phyloP scores from a whole-genome alignment of 345 rosid genomes.

The Aethionema arabicum region DNA sequence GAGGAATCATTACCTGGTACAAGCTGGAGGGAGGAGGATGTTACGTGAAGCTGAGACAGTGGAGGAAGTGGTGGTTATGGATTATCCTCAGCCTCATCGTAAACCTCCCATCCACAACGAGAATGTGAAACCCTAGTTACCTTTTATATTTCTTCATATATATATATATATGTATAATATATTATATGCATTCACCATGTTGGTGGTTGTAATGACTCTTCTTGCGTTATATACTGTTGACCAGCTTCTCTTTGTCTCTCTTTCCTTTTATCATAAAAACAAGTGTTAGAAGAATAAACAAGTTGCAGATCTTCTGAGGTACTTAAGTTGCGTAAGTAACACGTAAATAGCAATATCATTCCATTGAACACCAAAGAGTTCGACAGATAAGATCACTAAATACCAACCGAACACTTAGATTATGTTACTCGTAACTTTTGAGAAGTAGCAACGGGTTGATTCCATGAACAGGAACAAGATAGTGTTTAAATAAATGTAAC shows the following conservation, averaged over 20 bases:
- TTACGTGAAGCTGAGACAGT: conserved; percentile 34
- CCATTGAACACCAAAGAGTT: conserved; percentile 5
- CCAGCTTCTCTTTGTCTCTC: conserved; percentile 11
- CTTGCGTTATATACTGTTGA: conserved; percentile 16
- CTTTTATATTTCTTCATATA: background rate
- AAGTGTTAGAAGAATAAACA: conserved; percentile 7
- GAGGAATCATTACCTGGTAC: conserved; percentile 3
- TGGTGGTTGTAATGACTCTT: conserved; percentile 40
- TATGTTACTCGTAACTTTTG: conserved; percentile 7
- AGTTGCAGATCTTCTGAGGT: background rate
- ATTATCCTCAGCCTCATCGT: conserved; percentile 83
- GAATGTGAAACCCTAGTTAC: conserved; percentile 54
- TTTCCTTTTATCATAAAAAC: background rate
- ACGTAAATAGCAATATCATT: conserved; percentile 1
- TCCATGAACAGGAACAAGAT: background rate
- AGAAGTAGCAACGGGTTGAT: background rate
- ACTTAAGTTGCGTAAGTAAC: background rate
- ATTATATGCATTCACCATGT: conserved; percentile 38
- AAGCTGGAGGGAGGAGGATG: conserved; percentile 28
- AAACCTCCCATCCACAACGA: conserved; percentile 96
- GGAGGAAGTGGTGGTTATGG: conserved; percentile 61
- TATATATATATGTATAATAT: conserved; percentile 7
- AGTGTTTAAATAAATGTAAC: background rate
- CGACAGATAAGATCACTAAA: background rate
- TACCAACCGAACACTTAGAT: conserved; percentile 2